Conservation (phyloP, 306 rosid genomes). For the Cicer judaicum region DNA sequence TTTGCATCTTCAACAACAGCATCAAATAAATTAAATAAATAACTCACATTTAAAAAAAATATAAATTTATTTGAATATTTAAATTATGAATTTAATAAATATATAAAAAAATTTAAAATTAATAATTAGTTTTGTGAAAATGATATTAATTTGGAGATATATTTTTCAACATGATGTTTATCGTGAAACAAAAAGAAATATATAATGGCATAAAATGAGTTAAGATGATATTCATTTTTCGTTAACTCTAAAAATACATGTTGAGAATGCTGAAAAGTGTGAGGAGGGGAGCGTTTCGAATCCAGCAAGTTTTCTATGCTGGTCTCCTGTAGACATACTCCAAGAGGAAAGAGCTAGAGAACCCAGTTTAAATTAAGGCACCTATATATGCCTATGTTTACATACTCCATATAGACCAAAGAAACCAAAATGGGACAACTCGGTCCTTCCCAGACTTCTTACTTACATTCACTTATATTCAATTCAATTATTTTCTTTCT, state of each 20-base stretch:
- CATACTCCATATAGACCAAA: constrained; percentile 22
- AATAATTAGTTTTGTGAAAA: too few relatives aligned
- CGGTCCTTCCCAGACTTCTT: constrained; percentile 8
- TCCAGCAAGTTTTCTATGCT: constrained; percentile 27
- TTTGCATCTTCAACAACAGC: too few relatives aligned
- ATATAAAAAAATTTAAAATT: too few relatives aligned
- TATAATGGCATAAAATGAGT: too few relatives aligned
- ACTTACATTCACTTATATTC: neutral
- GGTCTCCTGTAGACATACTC: constrained; percentile 28
- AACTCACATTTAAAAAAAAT: too few relatives aligned
- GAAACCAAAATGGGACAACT: constrained; percentile 24
- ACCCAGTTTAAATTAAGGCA: constrained; percentile 7
- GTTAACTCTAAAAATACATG: neutral
- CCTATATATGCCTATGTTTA: constrained; percentile 19
- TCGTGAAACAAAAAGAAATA: too few relatives aligned
- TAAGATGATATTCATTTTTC: too few relatives aligned
- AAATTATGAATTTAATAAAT: too few relatives aligned
- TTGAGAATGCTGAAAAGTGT: neutral
- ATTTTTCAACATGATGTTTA: too few relatives aligned
- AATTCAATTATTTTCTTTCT: neutral
- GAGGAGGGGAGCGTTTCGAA: constrained; percentile 41
- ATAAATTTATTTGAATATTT: too few relatives aligned
- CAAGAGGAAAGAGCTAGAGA: constrained; percentile 35
- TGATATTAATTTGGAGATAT: too few relatives aligned
- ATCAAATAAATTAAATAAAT: too few relatives aligned